Base-by-base conservation (phyloP, 106 monocot species). In the Gastrodia elata region DNA sequence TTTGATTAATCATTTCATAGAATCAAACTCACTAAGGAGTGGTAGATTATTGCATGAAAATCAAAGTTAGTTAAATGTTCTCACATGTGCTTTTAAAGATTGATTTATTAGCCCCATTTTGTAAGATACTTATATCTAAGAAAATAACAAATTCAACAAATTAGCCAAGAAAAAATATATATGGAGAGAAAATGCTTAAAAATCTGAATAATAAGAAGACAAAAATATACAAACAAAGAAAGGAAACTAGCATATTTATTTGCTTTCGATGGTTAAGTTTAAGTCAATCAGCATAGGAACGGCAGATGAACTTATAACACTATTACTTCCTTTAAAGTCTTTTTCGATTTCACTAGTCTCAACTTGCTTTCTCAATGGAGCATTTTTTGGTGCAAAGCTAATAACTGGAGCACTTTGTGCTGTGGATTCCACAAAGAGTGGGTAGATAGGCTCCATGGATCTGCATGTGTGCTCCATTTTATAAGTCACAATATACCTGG, bases 381-480 rank as follows among this genome's bases (percentile, higher is more conserved):
- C 7, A 55, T 55, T 22, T 15, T 5, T 22, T 18, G 55, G n/a
- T 1, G 55, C 55, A 7, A 55, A 55, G 24, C 55, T 55, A 55
- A 55, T 55, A 55, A 55, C 18, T 6, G 55, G 22, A 20, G 16
- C 55, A n/a, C 22, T 22, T 20, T n/a, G 55, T n/a, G 55, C 24
- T 55, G 55, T 22, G 24, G 55, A 55, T 55, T 55, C 55, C 13
- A 55, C 4, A 55, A 55, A 22, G 3, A 55, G 55, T 4, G 55
- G n/a, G 20, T 55, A 55, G 6, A 6, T 36, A 16, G 37, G 26
- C 14, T 18, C 18, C 49, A 10, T 58, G 6, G 30, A 40, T 5
- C 69, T 82, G 82, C 83, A 83, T 10, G 83, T 76, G 68, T 83
- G 83, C 2, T 72, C 42, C 35, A 48, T 75, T 38, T 16, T 56